Evolutionary conservation across 1,139 yeast genomes (phyloP).

Genomic region (Saccharomyces hybrid): DNA sequence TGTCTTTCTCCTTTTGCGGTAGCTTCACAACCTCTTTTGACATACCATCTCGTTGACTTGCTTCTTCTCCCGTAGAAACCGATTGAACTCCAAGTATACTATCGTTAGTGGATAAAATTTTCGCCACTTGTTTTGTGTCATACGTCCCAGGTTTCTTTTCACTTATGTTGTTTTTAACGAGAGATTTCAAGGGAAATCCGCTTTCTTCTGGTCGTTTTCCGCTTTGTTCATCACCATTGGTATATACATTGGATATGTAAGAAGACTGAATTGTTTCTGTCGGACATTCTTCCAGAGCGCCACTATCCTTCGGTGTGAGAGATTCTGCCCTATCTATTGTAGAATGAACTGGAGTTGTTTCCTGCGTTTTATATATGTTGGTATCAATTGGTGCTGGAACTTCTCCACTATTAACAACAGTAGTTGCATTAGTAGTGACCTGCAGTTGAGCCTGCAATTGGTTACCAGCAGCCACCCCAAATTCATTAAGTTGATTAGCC

Average conservation of each 20-base stretch:
- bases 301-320: background rate
- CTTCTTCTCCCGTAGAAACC: background rate
- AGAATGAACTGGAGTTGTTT: background rate
- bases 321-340: background rate
- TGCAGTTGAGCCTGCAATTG: slow-evolving; percentile 24
- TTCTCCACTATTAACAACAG: background rate
- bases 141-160: background rate
- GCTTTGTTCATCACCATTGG: background rate
- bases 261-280: background rate
- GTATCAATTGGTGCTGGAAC: background rate
- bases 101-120: background rate
- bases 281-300: background rate
- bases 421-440: background rate
- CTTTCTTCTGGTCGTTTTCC: background rate
- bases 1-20: background rate
- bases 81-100: background rate
- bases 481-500: slow-evolving; percentile 7
- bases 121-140: background rate
- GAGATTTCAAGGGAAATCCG: background rate
- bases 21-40: background rate
- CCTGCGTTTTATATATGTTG: background rate
- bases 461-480: slow-evolving; percentile 24
- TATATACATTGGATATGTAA: background rate
- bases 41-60: background rate
- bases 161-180: background rate